Evolutionary conservation across 352 stramenopile species (phyloP).

Genomic region (Thalassiosira ordinaria): DNA sequence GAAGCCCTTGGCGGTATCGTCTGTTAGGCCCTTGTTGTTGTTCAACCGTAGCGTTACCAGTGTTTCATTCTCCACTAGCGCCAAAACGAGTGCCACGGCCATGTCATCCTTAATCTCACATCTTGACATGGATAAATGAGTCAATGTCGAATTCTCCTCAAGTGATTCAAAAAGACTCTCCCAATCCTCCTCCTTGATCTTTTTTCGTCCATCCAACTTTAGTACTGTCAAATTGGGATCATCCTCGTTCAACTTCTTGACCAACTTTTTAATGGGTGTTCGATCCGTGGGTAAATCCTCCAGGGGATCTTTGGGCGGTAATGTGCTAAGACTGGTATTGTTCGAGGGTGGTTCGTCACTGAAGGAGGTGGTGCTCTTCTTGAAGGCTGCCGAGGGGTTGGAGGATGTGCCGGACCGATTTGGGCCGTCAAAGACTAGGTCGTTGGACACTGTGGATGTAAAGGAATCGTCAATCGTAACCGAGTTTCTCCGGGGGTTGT

Average conservation of each 20-base stretch:
- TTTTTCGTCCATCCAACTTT: conserved; percentile 44
- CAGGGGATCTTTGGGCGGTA: neutral
- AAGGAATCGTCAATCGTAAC: neutral
- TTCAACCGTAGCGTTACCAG: conserved; percentile 31
- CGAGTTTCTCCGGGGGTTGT: no score
- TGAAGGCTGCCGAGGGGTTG: no score
- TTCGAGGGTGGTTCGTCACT: neutral
- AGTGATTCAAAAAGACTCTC: conserved; percentile 43
- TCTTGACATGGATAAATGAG: conserved; percentile 36
- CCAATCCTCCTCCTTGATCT: conserved; percentile 25
- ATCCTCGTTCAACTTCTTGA: conserved; percentile 34
- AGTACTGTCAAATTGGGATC: conserved; percentile 33
- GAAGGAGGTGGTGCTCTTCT: no score
- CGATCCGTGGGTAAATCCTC: neutral
- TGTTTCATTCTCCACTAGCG: conserved; percentile 55
- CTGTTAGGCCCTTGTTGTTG: conserved; percentile 34
- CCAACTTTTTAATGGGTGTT: neutral
- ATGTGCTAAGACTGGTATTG: neutral
- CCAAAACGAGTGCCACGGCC: conserved; percentile 24
- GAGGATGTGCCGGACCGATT: neutral
- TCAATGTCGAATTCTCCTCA: conserved; percentile 42
- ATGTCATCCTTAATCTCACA: conserved; percentile 38
- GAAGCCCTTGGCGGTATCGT: conserved; percentile 33
- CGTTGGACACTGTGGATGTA: neutral
- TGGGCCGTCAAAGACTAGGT: neutral